Base-by-base conservation (phyloP, 192 early-diverging fungal genomes). In the Coemansia sp. region DNA sequence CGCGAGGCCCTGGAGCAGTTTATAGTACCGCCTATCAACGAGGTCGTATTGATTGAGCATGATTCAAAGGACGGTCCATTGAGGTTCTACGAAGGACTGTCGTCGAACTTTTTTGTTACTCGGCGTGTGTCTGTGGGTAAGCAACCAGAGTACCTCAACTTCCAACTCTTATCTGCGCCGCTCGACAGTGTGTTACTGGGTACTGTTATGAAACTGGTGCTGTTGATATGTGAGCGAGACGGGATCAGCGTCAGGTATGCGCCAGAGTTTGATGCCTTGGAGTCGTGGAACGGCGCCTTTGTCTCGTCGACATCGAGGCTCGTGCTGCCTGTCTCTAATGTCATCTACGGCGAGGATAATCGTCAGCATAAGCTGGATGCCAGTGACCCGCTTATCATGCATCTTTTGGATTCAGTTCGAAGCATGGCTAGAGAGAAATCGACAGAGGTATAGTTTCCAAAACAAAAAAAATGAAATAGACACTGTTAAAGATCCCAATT, bases 91-190 rank as follows among this genome's bases (percentile, higher is more conserved):
- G 83, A 85, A 60, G 83, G 83, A 12, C 65, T 77, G 18, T 85
- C 83, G 62, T 80, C 78, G 3, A 85, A 85, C 36, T 80, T 80
- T 38, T 85, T 85, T 69, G 78, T 70, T 15, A 73, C 72, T 7
- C 53, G 75, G 27, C 58, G 64, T 3, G 29, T 57, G 16, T 36
- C 43, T 2, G 29, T 13, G 7, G 66, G 36, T 8, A 41, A 34
- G 9, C 33, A 46, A n/a, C 68, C 67, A 8, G 68, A 55, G 24
- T 73, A 67, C 68, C 34, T 52, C 11, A 52, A 71, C 11, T 80
- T 55, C 24, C 66, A 85, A 50, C 63, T 85, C 33, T 20, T 77
- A 22, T 73, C 74, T 16, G 83, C 83, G 16, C 78, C 83, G 13
- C 49, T 66, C 39, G 70, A 72, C 50, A 58, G 60, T 53, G 83